These are phyloP conservation scores for Aspergillus fischeri DNA, from an alignment of 2,329 filamentous ascomycete genomes.

Conservation along the genomic window DNA sequence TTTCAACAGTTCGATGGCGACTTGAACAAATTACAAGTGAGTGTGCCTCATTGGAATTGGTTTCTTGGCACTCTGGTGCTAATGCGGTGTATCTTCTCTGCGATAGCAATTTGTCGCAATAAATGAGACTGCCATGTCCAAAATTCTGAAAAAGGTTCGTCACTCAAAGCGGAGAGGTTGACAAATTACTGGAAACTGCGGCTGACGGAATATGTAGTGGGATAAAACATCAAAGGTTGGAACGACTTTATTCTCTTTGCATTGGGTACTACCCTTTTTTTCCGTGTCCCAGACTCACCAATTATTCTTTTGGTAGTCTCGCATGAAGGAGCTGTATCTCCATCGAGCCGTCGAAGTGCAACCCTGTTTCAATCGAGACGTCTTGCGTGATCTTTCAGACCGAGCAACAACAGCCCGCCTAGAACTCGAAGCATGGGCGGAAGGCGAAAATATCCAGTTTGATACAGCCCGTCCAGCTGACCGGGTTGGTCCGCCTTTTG, in stretches of 20 bases:
- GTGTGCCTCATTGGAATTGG: conserved; percentile 13
- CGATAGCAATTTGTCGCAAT: conserved; percentile 90
- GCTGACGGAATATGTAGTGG: conserved; percentile 56
- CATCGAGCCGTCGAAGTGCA: conserved; percentile 95
- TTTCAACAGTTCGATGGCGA: conserved; percentile 97
- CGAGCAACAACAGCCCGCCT: conserved; percentile 94
- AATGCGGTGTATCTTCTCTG: background rate
- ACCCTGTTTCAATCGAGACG: conserved; percentile 94
- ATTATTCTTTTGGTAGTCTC: conserved; percentile 55
- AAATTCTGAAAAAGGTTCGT: conserved; percentile 88
- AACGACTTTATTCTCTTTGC: conserved; percentile 3
- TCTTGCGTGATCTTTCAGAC: conserved; percentile 94
- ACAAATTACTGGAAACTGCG: conserved; percentile 11
- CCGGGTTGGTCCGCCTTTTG: conserved; percentile 41
- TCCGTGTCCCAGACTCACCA: conserved; percentile 24
- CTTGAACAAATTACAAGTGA: conserved; percentile 80
- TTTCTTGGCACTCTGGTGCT: background rate
- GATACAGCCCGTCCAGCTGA: conserved; percentile 49
- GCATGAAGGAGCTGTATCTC: conserved; percentile 95
- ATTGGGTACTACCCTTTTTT: conserved; percentile 1
- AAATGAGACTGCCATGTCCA: conserved; percentile 95
- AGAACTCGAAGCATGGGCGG: conserved; percentile 93
- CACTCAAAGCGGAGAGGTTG: conserved; percentile 1
- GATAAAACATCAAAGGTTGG: conserved; percentile 93
- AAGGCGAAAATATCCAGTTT: conserved; percentile 89